A percentile compares a stretch with the other conserved stretches of the same genome.
Evolutionary conservation across 768 basidiomycete species (phyloP).

Genomic region (Cyclocybe cylindracea): DNA sequence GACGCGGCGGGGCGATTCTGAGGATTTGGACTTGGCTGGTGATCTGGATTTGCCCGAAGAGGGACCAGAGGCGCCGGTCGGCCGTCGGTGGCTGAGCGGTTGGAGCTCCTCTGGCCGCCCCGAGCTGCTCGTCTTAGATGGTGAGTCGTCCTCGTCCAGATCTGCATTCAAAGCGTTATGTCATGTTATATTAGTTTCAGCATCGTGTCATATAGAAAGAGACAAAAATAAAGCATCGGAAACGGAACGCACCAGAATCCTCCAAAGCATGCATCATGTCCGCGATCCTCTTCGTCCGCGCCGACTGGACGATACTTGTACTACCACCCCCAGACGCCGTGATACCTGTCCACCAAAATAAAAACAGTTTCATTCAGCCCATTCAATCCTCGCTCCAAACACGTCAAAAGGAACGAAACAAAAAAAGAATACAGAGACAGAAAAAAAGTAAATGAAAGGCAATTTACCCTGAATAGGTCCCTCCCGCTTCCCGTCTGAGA

Average conservation of each 20-base stretch:
- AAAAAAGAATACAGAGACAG: neutral
- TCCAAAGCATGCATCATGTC: slow-evolving; percentile 78
- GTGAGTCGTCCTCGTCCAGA: slow-evolving; percentile 50
- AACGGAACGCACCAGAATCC: slow-evolving; percentile 54
- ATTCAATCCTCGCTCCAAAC: neutral
- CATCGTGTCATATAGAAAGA: slow-evolving; percentile 5
- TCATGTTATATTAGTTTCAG: slow-evolving; percentile 11
- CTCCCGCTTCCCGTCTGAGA: slow-evolving; percentile 90
- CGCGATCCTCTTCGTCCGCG: slow-evolving; percentile 77
- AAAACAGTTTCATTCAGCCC: slow-evolving; percentile 14
- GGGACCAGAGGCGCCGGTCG: slow-evolving; percentile 6
- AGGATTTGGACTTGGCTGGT: slow-evolving; percentile 20
- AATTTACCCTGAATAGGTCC: slow-evolving; percentile 76
- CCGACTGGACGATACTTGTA: slow-evolving; percentile 48
- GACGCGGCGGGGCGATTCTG: slow-evolving; percentile 35
- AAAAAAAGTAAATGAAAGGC: neutral
- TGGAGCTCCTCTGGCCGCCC: slow-evolving; percentile 50
- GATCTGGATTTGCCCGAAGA: slow-evolving; percentile 17
- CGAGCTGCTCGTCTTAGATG: slow-evolving; percentile 53
- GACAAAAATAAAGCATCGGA: neutral
- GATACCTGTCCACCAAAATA: slow-evolving; percentile 14
- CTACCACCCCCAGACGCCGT: slow-evolving; percentile 22
- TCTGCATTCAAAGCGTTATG: slow-evolving; percentile 20
- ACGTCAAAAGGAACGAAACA: neutral
- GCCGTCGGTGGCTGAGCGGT: slow-evolving; percentile 43